These are phyloP conservation scores for Cercospora nicotianae DNA, from an alignment of 2,329 filamentous ascomycete species.

Conservation along the genomic window DNA sequence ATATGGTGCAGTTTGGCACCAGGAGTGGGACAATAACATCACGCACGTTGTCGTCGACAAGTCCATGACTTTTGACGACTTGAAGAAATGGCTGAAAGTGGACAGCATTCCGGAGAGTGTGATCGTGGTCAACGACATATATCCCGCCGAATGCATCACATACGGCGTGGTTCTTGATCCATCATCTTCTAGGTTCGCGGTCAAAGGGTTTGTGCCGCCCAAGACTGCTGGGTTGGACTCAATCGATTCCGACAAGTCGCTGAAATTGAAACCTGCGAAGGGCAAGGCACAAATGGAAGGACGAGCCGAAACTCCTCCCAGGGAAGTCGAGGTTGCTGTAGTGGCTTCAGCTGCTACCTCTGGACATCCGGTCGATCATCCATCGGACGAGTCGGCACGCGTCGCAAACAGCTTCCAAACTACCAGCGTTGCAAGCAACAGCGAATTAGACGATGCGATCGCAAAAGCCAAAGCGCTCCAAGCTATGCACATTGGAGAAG, in stretches of 20 bases:
- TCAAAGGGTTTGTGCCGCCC: slow-evolving; percentile 32
- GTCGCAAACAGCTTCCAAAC: slow-evolving; percentile 15
- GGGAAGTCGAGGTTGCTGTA: slow-evolving; percentile 38
- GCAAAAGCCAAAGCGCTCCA: slow-evolving; percentile 60
- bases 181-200: slow-evolving; percentile 60
- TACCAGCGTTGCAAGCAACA: slow-evolving; percentile 34
- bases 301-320: slow-evolving; percentile 42
- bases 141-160: slow-evolving; percentile 47
- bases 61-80: slow-evolving; percentile 61
- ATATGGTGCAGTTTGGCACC: slow-evolving; percentile 72
- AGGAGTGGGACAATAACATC: slow-evolving; percentile 55
- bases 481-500: slow-evolving; percentile 53
- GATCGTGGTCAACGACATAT: slow-evolving; percentile 52
- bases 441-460: slow-evolving; percentile 66
- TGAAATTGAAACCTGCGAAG: slow-evolving; percentile 52
- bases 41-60: slow-evolving; percentile 82
- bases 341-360: neutral
- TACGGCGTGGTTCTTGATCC: slow-evolving; percentile 51
- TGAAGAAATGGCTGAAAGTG: slow-evolving; percentile 58
- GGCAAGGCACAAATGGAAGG: slow-evolving; percentile 44
- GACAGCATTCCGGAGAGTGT: slow-evolving; percentile 50
- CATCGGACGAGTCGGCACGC: neutral
- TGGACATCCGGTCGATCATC: neutral
- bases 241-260: slow-evolving; percentile 39
- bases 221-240: slow-evolving; percentile 15